Percentiles rank a stretch among this genome's conserved stretches.
phyloP scores from a whole-genome alignment of 108 stramenopile genomes.

The Bacterosira constricta region DNA sequence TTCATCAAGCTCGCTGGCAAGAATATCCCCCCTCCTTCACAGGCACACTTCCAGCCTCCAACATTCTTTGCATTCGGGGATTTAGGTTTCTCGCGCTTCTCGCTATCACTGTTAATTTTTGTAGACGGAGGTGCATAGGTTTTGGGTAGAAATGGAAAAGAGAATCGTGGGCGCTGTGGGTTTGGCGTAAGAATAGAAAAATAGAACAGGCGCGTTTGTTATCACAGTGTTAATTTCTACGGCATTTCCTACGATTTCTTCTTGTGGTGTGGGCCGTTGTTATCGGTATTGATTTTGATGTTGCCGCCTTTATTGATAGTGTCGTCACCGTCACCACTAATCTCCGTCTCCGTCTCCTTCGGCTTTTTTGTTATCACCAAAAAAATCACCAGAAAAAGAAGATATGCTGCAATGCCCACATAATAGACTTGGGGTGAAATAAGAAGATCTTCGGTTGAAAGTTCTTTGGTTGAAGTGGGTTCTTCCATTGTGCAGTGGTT shows the following conservation, averaged over 20 bases:
- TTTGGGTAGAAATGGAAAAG: too few species aligned
- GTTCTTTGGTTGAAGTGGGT: neutral
- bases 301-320: neutral
- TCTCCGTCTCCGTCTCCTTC: neutral
- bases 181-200: too few species aligned
- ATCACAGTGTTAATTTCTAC: neutral
- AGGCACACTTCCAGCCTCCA: conserved; percentile 45
- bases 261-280: neutral
- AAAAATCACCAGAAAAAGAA: neutral
- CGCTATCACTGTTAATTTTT: neutral
- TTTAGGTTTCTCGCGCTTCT: neutral
- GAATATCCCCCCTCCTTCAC: conserved; percentile 45
- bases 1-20: conserved; percentile 38
- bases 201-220: neutral
- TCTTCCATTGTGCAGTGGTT: neutral
- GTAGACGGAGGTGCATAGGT: neutral
- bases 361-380: neutral
- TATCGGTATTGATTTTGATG: neutral
- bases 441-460: too few species aligned
- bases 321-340: neutral
- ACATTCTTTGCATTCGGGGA: neutral
- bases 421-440: neutral
- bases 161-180: too few species aligned
- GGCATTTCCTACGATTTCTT: neutral
- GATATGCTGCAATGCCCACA: too few species aligned